Evolutionary conservation across 805 yeast genomes (phyloP).

Genomic region (Teunomyces panamensis): DNA sequence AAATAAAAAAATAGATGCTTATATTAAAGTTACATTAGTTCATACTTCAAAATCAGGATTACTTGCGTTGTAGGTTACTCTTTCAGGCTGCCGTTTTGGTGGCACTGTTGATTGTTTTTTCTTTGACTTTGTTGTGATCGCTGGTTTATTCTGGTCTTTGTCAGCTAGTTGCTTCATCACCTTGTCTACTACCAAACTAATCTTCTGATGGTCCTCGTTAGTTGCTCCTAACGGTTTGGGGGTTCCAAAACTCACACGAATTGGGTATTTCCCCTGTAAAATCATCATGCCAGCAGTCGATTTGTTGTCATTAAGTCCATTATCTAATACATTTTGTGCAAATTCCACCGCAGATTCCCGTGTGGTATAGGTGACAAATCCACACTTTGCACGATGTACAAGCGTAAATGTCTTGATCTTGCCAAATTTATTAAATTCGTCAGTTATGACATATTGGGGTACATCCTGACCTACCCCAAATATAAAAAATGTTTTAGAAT

Average conservation of each 20-base stretch:
- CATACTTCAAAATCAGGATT: not conserved
- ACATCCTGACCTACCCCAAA: conserved; percentile 69
- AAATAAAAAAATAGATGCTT: not conserved
- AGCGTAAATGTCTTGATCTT: conserved; percentile 46
- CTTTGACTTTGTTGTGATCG: not conserved
- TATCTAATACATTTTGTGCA: conserved; percentile 19
- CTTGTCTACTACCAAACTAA: conserved; percentile 49
- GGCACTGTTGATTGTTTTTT: not conserved
- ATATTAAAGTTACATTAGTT: not conserved
- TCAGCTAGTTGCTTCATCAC: conserved; percentile 53
- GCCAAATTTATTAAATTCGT: conserved; percentile 47
- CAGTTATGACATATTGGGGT: conserved; percentile 60
- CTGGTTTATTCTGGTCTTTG: conserved; percentile 21
- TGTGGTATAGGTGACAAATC: conserved; percentile 53
- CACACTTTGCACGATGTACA: conserved; percentile 60
- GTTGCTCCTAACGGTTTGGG: conserved; percentile 40
- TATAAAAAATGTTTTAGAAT: conserved; percentile 61
- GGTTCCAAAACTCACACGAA: conserved; percentile 57
- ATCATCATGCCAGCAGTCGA: conserved; percentile 29
- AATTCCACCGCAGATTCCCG: conserved; percentile 50
- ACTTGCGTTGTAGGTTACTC: not conserved
- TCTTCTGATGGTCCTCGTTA: conserved; percentile 44
- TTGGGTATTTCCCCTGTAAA: conserved; percentile 36
- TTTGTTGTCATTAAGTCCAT: conserved; percentile 25
- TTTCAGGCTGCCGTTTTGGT: not conserved